phyloP scores from a whole-genome alignment of 2,329 filamentous ascomycete species.

The Paecilomyces sp. region DNA sequence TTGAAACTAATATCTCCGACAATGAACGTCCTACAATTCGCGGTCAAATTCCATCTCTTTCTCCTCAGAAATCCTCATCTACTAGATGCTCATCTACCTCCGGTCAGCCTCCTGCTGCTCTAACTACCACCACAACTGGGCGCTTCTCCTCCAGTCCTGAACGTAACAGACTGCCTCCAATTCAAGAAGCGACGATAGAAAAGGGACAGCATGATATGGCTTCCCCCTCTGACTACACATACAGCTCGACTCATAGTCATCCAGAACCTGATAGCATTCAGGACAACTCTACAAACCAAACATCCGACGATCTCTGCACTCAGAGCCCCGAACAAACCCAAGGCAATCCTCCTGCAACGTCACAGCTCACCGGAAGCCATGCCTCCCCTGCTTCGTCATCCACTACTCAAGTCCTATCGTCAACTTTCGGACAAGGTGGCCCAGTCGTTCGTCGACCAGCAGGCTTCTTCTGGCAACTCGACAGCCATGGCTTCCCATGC shows the following conservation, averaged over 20 bases:
- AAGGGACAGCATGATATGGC: neutral
- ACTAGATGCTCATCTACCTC: neutral
- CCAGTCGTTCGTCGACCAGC: conserved; percentile 8
- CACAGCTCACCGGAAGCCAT: conserved; percentile 1
- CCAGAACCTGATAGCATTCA: neutral
- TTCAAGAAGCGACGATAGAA: conserved; percentile 4
- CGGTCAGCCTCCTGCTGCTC: neutral
- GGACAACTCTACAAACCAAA: neutral
- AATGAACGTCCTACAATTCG: neutral
- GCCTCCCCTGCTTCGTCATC: neutral
- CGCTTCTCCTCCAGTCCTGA: neutral
- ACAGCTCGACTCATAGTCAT: neutral
- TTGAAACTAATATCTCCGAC: neutral
- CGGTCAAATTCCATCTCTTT: neutral
- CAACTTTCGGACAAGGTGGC: conserved; percentile 7
- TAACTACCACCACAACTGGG: neutral
- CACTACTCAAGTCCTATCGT: neutral
- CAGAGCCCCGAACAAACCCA: neutral
- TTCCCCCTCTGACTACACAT: neutral
- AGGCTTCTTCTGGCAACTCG: conserved; percentile 33
- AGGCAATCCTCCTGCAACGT: neutral
- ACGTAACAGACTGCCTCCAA: conserved; percentile 7
- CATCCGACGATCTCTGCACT: neutral
- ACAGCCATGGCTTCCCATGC: conserved; percentile 44
- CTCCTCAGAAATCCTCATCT: neutral